Conservation (phyloP, 495 filamentous ascomycete species). For the Lophium mytilinum region DNA sequence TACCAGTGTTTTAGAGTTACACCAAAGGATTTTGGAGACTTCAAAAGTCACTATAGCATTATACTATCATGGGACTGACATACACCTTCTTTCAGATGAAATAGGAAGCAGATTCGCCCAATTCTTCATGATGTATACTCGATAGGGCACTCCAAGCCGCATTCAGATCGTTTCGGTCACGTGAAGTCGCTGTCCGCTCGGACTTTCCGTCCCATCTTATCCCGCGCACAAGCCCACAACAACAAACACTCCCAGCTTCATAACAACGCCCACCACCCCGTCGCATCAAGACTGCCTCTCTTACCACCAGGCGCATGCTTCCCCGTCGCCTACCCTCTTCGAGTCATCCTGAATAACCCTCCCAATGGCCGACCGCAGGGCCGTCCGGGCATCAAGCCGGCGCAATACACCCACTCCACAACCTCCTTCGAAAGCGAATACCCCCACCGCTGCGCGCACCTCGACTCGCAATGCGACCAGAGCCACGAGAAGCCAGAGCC, state of each 20-base stretch:
- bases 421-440: slow-evolving; percentile 1
- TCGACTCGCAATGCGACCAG: slow-evolving; percentile 15
- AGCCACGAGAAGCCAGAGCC: slow-evolving; percentile 36
- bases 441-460: slow-evolving; percentile 22
- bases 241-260: background rate
- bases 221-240: background rate
- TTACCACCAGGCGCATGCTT: background rate
- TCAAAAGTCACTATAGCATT: no score
- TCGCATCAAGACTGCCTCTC: background rate
- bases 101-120: no score
- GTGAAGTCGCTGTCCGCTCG: background rate
- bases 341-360: background rate
- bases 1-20: no score
- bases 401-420: slow-evolving; percentile 14
- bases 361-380: slow-evolving; percentile 30
- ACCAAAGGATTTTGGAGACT: no score
- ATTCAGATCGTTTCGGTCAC: background rate
- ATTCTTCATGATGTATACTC: no score
- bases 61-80: no score
- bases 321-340: background rate
- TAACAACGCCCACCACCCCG: background rate
- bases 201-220: no score
- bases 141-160: no score
- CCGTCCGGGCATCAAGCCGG: slow-evolving; percentile 18
- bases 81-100: no score